A percentile compares a stretch with the other conserved stretches of the same genome.
Evolutionary conservation across 805 yeast species (phyloP).

Genomic region (Candida glaebosa): DNA sequence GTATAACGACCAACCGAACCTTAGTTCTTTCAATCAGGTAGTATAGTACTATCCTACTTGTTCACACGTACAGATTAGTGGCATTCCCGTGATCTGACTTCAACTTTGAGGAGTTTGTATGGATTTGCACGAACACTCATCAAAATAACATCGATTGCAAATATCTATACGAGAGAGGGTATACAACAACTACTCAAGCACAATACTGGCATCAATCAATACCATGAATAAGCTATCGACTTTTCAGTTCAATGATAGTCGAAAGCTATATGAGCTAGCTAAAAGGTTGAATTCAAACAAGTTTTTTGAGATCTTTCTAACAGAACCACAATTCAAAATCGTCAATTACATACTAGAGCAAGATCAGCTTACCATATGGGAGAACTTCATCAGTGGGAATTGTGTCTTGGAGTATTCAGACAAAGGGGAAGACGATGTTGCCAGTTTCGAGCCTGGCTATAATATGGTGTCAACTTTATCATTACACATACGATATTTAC

Average conservation of each 20-base stretch:
- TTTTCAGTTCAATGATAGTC: conserved; percentile 31
- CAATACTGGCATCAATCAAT: too few relatives aligned
- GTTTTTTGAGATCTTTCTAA: conserved; percentile 35
- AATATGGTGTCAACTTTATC: conserved; percentile 41
- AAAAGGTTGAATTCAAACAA: conserved; percentile 26
- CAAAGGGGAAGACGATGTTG: conserved; percentile 33
- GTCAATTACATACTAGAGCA: conserved; percentile 25
- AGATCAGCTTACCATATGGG: conserved; percentile 32
- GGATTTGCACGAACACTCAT: too few relatives aligned
- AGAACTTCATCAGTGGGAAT: conserved; percentile 37
- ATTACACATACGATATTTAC: conserved; percentile 59
- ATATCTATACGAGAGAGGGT: too few relatives aligned
- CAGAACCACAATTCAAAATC: conserved; percentile 32
- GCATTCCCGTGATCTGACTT: too few relatives aligned
- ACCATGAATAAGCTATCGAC: conserved; percentile 36
- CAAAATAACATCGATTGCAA: too few relatives aligned
- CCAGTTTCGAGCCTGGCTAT: conserved; percentile 42
- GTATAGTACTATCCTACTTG: too few relatives aligned
- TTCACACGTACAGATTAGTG: too few relatives aligned
- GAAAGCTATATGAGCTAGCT: conserved; percentile 33
- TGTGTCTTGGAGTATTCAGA: conserved; percentile 21
- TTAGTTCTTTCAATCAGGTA: too few relatives aligned
- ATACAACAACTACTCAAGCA: too few relatives aligned
- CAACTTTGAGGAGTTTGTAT: too few relatives aligned
- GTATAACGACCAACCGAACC: too few relatives aligned